A percentile compares a stretch with the other conserved stretches of the same genome.
Evolutionary conservation across 2,329 filamentous ascomycete species (phyloP).

Genomic region (Fusarium sp.): DNA sequence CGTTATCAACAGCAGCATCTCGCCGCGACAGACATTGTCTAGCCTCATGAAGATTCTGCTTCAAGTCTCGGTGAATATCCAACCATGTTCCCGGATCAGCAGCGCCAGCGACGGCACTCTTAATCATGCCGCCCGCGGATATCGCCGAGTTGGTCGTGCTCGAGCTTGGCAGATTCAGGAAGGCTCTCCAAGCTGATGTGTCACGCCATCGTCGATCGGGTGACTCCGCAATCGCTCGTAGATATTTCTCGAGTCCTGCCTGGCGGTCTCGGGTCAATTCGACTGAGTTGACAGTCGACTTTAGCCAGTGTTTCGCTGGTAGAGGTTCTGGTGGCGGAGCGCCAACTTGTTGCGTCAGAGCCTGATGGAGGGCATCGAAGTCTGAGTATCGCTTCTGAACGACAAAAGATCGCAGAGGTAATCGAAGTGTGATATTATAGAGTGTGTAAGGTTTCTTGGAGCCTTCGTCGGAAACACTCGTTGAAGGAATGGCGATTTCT

Average conservation of each 20-base stretch:
- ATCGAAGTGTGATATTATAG: constrained; percentile 81
- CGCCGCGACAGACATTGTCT: constrained; percentile 74
- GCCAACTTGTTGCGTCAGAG: constrained; percentile 68
- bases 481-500: constrained; percentile 75
- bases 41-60: constrained; percentile 69
- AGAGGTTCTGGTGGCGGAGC: constrained; percentile 72
- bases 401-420: constrained; percentile 79
- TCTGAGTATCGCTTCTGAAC: constrained; percentile 86
- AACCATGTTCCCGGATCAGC: constrained; percentile 77
- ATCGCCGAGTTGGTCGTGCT: constrained; percentile 60
- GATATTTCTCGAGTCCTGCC: constrained; percentile 73
- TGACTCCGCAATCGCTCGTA: constrained; percentile 75
- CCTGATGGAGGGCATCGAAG: constrained; percentile 72
- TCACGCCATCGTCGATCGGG: constrained; percentile 82
- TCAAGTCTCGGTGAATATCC: constrained; percentile 78
- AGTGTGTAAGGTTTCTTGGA: constrained; percentile 74
- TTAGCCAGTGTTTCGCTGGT: constrained; percentile 80
- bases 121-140: constrained; percentile 56
- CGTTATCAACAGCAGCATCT: constrained; percentile 60
- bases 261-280: constrained; percentile 78
- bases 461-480: constrained; percentile 62
- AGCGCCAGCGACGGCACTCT: constrained; percentile 52
- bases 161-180: constrained; percentile 72
- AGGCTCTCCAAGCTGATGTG: constrained; percentile 75
- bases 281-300: constrained; percentile 74